Base-by-base conservation (phyloP, 805 yeast species). In the Metschnikowia koreensis region DNA sequence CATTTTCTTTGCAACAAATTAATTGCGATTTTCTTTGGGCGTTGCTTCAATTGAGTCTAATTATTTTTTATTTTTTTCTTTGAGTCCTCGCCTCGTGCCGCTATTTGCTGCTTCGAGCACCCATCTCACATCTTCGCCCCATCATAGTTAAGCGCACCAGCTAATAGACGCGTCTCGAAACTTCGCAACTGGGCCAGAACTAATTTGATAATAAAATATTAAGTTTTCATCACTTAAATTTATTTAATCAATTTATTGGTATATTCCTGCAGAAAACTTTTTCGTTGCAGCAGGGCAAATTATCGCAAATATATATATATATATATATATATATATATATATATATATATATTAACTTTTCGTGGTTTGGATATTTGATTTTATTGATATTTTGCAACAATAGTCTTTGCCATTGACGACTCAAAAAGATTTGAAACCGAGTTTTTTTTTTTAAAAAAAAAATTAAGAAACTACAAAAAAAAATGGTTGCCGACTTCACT, bases 401-500 rank as follows among this genome's bases (percentile, higher is more conserved):
- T 31, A 31, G 13, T 31, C 34, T 31, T 31, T 12, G 34, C 34
- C 13, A 31, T 10, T 31, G 13, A 31, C 10, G 34, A 31, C 10
- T n/a, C n/a, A n/a, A n/a, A n/a, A n/a, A n/a, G n/a, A n/a, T n/a
- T n/a, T n/a, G n/a, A n/a, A n/a, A n/a, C n/a, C n/a, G n/a, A n/a
- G n/a, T n/a, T n/a, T n/a, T n/a, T n/a, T n/a, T n/a, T n/a, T n/a
- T n/a, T 31, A 37, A 7, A 8, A 8, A n/a, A 11, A 37, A 37
- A 37, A n/a, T n/a, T 12, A n/a, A 37, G 1, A 13, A 37, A 37
- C n/a, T n/a, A 12, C 9, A 37, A 39, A 17, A 39, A 26, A 8
- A 29, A 47, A 38, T 49, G 46, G 48, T 39, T 10, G 52, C 46
- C 7, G 27, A 38, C 10, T 9, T 29, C 11, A 11, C 39, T 7